phyloP scores from a whole-genome alignment of 768 basidiomycete genomes.

The Suillus decipiens region DNA sequence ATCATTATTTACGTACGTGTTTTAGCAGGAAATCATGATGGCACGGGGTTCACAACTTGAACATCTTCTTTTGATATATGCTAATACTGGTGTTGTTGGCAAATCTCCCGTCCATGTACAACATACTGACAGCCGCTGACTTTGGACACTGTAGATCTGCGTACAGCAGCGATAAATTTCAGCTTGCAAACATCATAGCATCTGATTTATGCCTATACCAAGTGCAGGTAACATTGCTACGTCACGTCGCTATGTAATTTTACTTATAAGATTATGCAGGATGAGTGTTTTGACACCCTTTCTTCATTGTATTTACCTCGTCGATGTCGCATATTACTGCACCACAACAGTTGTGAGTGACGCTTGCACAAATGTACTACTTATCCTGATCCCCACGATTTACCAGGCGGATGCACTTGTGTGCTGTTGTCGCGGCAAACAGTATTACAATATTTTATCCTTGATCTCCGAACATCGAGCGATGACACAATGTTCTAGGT shows the following conservation, averaged over 20 bases:
- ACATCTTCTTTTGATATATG: no score
- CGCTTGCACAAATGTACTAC: neutral
- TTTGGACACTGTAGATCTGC: neutral
- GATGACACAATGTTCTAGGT: slow-evolving; percentile 16
- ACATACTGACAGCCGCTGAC: neutral
- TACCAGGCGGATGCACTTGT: slow-evolving; percentile 9
- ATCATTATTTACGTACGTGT: neutral
- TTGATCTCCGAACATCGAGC: neutral
- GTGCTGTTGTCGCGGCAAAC: slow-evolving; percentile 6
- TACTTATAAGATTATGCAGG: neutral
- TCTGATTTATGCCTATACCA: neutral
- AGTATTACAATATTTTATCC: slow-evolving; percentile 1
- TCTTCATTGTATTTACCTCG: neutral
- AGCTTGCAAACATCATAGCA: neutral
- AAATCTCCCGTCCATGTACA: neutral
- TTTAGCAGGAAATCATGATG: neutral
- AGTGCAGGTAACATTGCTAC: neutral
- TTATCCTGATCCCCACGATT: neutral
- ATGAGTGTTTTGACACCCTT: neutral
- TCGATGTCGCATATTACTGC: neutral
- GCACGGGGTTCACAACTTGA: neutral
- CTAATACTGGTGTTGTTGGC: no score
- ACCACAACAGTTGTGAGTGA: neutral
- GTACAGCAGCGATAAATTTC: neutral
- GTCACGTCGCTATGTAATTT: neutral